Evolutionary conservation across 768 basidiomycete genomes (phyloP).

Genomic region (Boletus reticulatus): DNA sequence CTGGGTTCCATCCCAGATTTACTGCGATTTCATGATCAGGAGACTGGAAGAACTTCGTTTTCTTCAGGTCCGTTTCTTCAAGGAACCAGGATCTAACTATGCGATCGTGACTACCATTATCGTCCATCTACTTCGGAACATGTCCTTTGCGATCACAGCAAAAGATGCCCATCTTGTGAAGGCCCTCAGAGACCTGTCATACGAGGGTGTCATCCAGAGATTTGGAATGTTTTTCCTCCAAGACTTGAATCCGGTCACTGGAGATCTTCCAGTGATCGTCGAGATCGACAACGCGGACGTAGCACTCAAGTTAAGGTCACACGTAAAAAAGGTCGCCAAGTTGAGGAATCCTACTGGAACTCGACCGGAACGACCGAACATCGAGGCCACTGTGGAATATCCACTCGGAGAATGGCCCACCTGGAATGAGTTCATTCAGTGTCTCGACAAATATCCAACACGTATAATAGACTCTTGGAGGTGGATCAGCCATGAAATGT

Average conservation of each 20-base stretch:
- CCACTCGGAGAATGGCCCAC: slow-evolving; percentile 4
- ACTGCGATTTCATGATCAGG: background rate
- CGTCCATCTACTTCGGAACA: background rate
- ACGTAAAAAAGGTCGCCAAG: background rate
- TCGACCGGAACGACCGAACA: background rate
- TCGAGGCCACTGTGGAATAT: background rate
- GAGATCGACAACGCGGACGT: background rate
- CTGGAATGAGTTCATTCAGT: slow-evolving; percentile 1
- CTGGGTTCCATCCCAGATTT: slow-evolving; percentile 2
- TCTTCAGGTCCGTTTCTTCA: slow-evolving; percentile 1
- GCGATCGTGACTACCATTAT: slow-evolving; percentile 8
- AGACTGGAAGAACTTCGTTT: slow-evolving; percentile 1
- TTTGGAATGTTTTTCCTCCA: slow-evolving; percentile 8
- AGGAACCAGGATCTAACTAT: background rate
- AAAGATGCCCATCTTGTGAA: background rate
- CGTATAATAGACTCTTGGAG: background rate
- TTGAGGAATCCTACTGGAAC: background rate
- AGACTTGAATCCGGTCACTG: slow-evolving; percentile 4
- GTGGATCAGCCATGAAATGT: background rate
- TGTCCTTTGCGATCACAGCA: background rate
- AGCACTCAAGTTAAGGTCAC: background rate
- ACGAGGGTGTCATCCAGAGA: background rate
- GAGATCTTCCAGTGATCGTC: background rate
- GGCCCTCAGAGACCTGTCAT: slow-evolving; percentile 1
- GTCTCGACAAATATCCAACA: background rate